Base-by-base conservation (phyloP, 2,329 filamentous ascomycete genomes). In the Colletotrichum karsti region DNA sequence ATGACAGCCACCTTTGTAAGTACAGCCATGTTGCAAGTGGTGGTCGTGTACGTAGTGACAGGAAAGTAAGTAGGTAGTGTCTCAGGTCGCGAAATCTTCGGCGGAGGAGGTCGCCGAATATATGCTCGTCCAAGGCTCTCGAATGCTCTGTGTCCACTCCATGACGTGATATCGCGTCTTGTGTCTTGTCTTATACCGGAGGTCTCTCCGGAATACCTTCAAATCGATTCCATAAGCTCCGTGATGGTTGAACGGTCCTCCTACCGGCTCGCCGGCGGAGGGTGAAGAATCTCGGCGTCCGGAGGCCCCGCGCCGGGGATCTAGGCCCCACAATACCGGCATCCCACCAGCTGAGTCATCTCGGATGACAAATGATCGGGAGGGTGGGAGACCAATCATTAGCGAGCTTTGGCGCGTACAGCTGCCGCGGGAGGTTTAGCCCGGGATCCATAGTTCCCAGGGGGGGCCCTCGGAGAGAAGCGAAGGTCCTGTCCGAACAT, bases 281-380 rank as follows among this genome's bases (percentile, higher is more conserved):
- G 20, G n/a, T 18, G 2, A 33, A 33, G 20, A 56, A 7, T 39
- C 18, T 65, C 62, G 62, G 62, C 46, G 46, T 13, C 55, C 63
- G 50, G 50, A 6, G 33, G 10, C 33, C 58, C 39, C 63, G 57
- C 33, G 5, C 58, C 63, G 58, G 57, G 10, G 30, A 7, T 2
- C 2, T 2, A 13, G 20, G 42, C 4, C 33, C 50, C 57, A 42
- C 41, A 35, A 24, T 26, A 55, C 35, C 58, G 58, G 58, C 13
- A 67, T 63, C 63, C 63, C 41, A 67, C 63, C 26, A n/a, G 48
- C 57, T 37, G 24, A 63, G 50, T 67, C 58, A 56, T 26, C 9
- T 7, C 9, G 8, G 8, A 24, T 41, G 39, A 56, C n/a, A 30
- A 50, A 62, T 30, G n/a, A 7, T 35, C 20, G 26, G 28, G n/a